Conservation (phyloP, 257 asterid genomes). For the Solanum chilense region DNA sequence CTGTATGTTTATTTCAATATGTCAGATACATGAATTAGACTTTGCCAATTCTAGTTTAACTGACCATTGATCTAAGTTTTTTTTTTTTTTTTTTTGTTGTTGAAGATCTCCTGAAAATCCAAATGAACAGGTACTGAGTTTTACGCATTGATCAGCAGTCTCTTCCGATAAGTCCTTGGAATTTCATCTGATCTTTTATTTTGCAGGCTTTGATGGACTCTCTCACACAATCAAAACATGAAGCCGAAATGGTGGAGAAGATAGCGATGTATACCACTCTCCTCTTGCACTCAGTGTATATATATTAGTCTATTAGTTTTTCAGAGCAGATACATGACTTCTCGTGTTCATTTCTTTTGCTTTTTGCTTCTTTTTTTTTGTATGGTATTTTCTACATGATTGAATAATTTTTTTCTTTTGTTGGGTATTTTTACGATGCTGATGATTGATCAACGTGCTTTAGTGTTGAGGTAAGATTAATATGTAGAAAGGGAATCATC, state of each 20-base stretch:
- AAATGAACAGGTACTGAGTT: conserved; percentile 31
- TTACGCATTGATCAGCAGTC: background rate
- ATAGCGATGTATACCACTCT: conserved; percentile 29
- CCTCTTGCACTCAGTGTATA: background rate
- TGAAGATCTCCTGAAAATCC: conserved; percentile 24
- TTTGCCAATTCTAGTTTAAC: background rate
- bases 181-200: background rate
- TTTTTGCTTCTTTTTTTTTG: background rate
- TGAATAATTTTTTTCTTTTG: background rate
- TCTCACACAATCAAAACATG: conserved; percentile 41
- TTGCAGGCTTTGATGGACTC: conserved; percentile 32
- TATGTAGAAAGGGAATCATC: background rate
- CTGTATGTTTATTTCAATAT: conserved; percentile 19
- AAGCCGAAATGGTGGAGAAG: conserved; percentile 47
- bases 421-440: background rate
- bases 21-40: background rate
- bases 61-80: background rate
- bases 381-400: background rate
- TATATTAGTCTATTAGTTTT: background rate
- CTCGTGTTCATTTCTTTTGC: conserved; percentile 7
- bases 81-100: background rate
- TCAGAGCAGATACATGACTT: background rate
- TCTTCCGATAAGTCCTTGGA: background rate
- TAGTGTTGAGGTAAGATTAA: conserved; percentile 48
- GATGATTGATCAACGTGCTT: conserved; percentile 3